Conservation (phyloP, 768 basidiomycete genomes). For the Leccinum broughii region DNA sequence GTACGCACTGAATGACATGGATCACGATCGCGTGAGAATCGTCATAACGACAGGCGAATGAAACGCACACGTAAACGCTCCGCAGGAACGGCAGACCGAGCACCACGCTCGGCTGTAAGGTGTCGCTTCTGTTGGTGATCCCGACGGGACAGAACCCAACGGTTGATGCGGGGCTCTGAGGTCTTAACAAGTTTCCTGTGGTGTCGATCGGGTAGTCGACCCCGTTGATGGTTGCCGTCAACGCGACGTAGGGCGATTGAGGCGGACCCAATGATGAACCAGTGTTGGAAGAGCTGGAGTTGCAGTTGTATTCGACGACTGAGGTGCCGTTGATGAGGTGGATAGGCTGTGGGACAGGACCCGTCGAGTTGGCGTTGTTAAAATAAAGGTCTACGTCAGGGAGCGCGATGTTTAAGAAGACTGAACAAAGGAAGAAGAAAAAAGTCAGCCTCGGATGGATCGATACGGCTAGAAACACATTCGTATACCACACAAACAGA, state of each 20-base stretch:
- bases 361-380: constrained; percentile 18
- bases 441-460: background rate
- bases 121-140: constrained; percentile 14
- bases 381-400: constrained; percentile 23
- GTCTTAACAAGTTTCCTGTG: constrained; percentile 21
- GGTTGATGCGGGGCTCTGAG: background rate
- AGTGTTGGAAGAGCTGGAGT: background rate
- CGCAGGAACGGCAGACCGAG: constrained; percentile 32
- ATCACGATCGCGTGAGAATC: background rate
- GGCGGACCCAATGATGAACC: constrained; percentile 1
- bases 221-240: constrained; percentile 33
- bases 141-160: constrained; percentile 23
- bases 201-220: constrained; percentile 35
- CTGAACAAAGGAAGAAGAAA: constrained; percentile 10
- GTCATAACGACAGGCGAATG: background rate
- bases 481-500: background rate
- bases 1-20: constrained; percentile 23
- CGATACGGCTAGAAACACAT: background rate
- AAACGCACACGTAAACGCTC: constrained; percentile 32
- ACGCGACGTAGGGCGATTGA: constrained; percentile 22
- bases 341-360: constrained; percentile 22
- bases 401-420: constrained; percentile 14
- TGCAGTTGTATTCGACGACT: constrained; percentile 19
- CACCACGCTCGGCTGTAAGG: constrained; percentile 13
- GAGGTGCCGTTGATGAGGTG: background rate